Evolutionary conservation across 2,329 filamentous ascomycete genomes (phyloP).

Genomic region (Diaporthe batatas): DNA sequence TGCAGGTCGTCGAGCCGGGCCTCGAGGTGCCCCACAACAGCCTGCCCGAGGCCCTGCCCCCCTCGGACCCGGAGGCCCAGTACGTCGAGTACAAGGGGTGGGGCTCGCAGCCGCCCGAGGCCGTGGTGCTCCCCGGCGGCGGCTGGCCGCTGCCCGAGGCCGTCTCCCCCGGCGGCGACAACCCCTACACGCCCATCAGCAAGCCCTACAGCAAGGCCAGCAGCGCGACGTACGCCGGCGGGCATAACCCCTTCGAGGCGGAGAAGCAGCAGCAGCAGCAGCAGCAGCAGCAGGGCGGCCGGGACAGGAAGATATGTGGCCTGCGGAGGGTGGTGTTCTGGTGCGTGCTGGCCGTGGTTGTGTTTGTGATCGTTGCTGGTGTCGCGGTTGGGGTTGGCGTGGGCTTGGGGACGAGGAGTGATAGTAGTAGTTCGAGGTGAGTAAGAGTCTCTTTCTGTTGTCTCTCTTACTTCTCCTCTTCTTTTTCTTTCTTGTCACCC

Average conservation of each 20-base stretch:
- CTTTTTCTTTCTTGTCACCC: background rate
- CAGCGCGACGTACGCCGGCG: conserved; percentile 28
- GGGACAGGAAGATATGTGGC: conserved; percentile 48
- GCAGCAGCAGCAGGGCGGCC: background rate
- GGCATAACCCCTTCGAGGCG: conserved; percentile 29
- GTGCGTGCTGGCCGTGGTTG: conserved; percentile 48
- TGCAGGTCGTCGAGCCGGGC: conserved; percentile 41
- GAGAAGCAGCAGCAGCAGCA: conserved; percentile 20
- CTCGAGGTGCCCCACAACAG: conserved; percentile 39
- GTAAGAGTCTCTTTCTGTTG: background rate
- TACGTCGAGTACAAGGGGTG: conserved; percentile 35
- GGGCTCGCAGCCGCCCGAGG: conserved; percentile 12
- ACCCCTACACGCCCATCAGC: background rate
- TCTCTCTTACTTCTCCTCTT: no score
- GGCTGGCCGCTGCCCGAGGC: background rate
- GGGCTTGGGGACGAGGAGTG: conserved; percentile 46
- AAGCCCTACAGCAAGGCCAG: conserved; percentile 22
- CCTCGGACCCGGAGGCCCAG: background rate
- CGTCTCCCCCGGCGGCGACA: background rate
- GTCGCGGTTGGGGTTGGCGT: conserved; percentile 52
- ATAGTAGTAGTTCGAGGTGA: conserved; percentile 4
- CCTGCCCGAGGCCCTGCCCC: conserved; percentile 33
- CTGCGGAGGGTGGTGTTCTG: conserved; percentile 49
- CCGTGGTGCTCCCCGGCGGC: background rate
- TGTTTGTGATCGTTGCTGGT: conserved; percentile 49